Conservation (phyloP, 768 basidiomycete genomes). For the Suillus spraguei region DNA sequence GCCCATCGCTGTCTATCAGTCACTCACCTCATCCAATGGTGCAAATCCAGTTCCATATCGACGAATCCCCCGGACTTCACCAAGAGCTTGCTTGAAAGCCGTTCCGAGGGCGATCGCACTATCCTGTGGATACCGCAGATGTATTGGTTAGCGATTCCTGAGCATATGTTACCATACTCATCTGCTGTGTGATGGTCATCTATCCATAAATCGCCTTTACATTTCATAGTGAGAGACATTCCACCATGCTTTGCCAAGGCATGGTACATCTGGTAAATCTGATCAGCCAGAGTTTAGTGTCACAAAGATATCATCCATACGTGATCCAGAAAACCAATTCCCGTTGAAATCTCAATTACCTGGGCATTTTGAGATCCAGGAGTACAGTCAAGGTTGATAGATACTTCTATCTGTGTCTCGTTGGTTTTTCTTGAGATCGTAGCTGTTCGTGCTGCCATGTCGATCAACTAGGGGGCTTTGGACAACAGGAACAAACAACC, state of each 20-base stretch:
- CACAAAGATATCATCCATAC: constrained; percentile 45
- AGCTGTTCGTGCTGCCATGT: constrained; percentile 57
- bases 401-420: constrained; percentile 89
- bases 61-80: constrained; percentile 91
- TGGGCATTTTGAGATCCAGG: constrained; percentile 66
- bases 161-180: constrained; percentile 47
- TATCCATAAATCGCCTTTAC: constrained; percentile 94
- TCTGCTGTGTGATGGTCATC: constrained; percentile 99
- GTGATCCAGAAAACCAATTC: constrained; percentile 99
- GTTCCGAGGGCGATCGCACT: constrained; percentile 84
- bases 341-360: constrained; percentile 83
- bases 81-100: constrained; percentile 93
- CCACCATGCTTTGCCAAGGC: constrained; percentile 97
- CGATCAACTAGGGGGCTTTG: constrained; percentile 1
- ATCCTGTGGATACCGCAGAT: constrained; percentile 59
- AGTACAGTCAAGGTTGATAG: constrained; percentile 77
- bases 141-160: constrained; percentile 14
- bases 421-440: constrained; percentile 81
- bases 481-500: constrained; percentile 15
- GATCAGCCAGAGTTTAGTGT: constrained; percentile 8
- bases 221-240: constrained; percentile 88
- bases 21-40: constrained; percentile 90
- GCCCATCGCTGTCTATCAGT: constrained; percentile 16
- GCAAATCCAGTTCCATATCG: constrained; percentile 97
- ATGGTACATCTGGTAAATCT: constrained; percentile 81